Conservation (phyloP, 257 asterid species). For the Capsicum pubescens region DNA sequence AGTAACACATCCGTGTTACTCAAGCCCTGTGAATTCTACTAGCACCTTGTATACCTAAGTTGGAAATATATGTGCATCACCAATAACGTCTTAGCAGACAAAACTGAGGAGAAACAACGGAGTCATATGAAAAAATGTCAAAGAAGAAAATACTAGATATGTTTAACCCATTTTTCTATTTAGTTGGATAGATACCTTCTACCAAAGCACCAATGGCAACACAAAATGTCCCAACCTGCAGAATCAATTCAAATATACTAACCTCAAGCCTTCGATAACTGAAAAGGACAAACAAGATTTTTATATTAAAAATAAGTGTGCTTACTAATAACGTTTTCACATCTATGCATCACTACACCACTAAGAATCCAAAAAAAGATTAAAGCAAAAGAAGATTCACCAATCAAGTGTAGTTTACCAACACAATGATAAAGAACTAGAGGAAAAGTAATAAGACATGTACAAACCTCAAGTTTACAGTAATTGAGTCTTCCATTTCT, state of each 20-base stretch:
- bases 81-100: neutral
- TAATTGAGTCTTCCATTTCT: too few relatives aligned
- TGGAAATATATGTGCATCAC: neutral
- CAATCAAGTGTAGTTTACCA: too few relatives aligned
- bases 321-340: too few relatives aligned
- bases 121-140: neutral
- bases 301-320: too few relatives aligned
- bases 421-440: too few relatives aligned
- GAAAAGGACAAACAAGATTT: too few relatives aligned
- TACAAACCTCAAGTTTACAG: too few relatives aligned
- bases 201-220: slow-evolving; percentile 85
- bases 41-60: neutral
- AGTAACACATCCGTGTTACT: too few relatives aligned
- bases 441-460: too few relatives aligned
- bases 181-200: slow-evolving; percentile 61
- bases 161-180: neutral
- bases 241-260: slow-evolving; percentile 91
- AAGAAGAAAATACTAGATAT: neutral
- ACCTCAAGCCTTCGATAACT: slow-evolving; percentile 97
- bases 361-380: too few relatives aligned
- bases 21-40: neutral
- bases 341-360: too few relatives aligned
- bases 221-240: slow-evolving; percentile 93
- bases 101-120: neutral
- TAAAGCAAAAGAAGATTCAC: too few relatives aligned